Base-by-base conservation (phyloP, 176 grass and related monocot genomes). In the Phragmites australis region DNA sequence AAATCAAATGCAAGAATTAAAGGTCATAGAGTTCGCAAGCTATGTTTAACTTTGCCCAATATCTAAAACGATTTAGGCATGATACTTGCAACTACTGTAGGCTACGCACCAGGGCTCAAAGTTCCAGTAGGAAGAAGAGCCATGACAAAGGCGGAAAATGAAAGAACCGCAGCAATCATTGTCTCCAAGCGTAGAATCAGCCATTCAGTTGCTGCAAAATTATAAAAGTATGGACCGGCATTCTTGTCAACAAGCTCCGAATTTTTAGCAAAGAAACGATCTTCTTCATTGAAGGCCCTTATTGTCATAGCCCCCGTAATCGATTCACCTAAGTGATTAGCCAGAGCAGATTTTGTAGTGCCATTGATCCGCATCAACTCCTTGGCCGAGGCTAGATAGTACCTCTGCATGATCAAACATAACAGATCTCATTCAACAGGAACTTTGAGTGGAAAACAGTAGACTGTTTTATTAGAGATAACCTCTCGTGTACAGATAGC, bases 301-400 rank as follows among this genome's bases (percentile, higher is more conserved):
- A 98, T 94, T 71, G 86, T 98, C 61, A 89, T 86, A 81, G 88
- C 77, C 65, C 92, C 96, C 45, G 88, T 67, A 87, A 98, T 83
- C 5, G 96, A 98, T 82, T 98, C 92, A 17, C 88, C 87, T 9
- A 98, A 79, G 84, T 98, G 96, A 77, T 98, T 98, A 60, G 84
- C 92, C 32, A 98, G 59, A 63, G 86, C 74, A 83, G 96, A 98
- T 85, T 93, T 94, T 51, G 96, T 93, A 62, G 92, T 98, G 61
- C 96, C 96, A 89, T 98, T 94, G 64, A 98, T 89, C 32, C 96
- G 60, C 96, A 98, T 98, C 72, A 98, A 89, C 89, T 98, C 90
- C 81, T 91, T 98, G 41, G 96, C 88, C 14, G 96, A 89, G 51
- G 88, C 81, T 67, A 98, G 85, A 75, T 94, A 98, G 71, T 94